Percentiles rank a stretch among this genome's conserved stretches.
Evolutionary conservation across 345 rosid genomes (phyloP).

Genomic region (Camelina laxa): DNA sequence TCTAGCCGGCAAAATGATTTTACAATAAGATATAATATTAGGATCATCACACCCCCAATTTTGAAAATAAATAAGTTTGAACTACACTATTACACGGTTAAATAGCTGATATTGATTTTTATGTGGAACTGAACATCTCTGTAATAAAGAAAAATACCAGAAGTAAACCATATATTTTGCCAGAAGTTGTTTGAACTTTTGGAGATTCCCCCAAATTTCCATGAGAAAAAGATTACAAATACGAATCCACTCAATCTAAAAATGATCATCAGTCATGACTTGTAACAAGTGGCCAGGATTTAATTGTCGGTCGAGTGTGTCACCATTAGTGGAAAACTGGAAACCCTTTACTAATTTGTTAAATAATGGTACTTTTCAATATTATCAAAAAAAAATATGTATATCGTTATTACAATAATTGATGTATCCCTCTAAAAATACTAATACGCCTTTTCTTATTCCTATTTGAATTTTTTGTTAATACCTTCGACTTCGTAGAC

Average conservation of each 20-base stretch:
- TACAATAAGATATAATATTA: not conserved
- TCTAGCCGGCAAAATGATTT: not conserved
- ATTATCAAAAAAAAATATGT: too few relatives aligned
- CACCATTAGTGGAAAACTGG: constrained; percentile 29
- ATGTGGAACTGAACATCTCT: not conserved
- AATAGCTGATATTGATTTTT: not conserved
- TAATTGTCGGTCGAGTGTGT: constrained; percentile 37
- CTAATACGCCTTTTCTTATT: not conserved
- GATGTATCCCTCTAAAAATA: not conserved
- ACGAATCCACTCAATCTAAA: constrained; percentile 28
- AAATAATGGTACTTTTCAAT: not conserved
- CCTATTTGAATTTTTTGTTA: not conserved
- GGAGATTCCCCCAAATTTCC: constrained; percentile 29
- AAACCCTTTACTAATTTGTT: constrained; percentile 2
- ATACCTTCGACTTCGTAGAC: not conserved
- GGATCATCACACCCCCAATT: not conserved
- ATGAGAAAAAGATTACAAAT: constrained; percentile 16
- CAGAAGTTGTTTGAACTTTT: constrained; percentile 14
- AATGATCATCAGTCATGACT: constrained; percentile 15
- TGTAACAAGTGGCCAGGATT: constrained; percentile 31
- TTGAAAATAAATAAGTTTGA: not conserved
- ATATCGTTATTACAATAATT: not conserved
- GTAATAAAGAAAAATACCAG: too few relatives aligned
- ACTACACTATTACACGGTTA: not conserved
- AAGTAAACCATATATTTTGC: not conserved